Evolutionary conservation across 495 filamentous ascomycete species (phyloP).

Genomic region (Daldinia decipiens): DNA sequence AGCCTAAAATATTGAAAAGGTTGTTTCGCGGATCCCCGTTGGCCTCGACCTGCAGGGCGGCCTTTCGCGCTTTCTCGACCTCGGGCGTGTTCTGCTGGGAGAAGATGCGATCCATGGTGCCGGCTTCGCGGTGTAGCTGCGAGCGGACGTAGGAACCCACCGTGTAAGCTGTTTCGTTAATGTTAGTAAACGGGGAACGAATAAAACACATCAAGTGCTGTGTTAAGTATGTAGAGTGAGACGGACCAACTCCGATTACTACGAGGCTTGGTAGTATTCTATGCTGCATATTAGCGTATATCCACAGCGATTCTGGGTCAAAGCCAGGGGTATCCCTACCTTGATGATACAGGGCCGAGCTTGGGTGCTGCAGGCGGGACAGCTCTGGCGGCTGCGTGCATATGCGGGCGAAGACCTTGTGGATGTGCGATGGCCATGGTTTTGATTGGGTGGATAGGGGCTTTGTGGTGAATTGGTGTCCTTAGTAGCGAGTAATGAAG

Average conservation of each 20-base stretch:
- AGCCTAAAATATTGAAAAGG: constrained; percentile 53
- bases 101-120: constrained; percentile 53
- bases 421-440: constrained; percentile 36
- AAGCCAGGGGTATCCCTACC: constrained; percentile 5
- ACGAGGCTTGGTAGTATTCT: constrained; percentile 43
- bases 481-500: constrained; percentile 37
- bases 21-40: constrained; percentile 55
- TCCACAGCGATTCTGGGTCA: background rate
- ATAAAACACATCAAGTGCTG: background rate
- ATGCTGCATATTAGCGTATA: constrained; percentile 1
- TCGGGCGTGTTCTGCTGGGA: constrained; percentile 54
- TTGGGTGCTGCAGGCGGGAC: constrained; percentile 21
- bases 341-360: constrained; percentile 39
- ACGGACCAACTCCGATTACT: constrained; percentile 47
- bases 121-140: constrained; percentile 48
- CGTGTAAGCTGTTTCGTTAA: constrained; percentile 41
- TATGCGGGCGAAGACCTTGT: constrained; percentile 42
- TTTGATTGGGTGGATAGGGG: constrained; percentile 19
- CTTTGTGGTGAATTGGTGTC: constrained; percentile 18
- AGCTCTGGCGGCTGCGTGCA: constrained; percentile 40
- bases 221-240: constrained; percentile 1
- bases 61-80: constrained; percentile 48
- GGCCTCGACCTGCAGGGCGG: constrained; percentile 44
- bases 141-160: constrained; percentile 48
- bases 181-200: constrained; percentile 20